Evolutionary conservation across 164 flowering plant species (phyloP).

Genomic region (Magnolia kwangsiensis): DNA sequence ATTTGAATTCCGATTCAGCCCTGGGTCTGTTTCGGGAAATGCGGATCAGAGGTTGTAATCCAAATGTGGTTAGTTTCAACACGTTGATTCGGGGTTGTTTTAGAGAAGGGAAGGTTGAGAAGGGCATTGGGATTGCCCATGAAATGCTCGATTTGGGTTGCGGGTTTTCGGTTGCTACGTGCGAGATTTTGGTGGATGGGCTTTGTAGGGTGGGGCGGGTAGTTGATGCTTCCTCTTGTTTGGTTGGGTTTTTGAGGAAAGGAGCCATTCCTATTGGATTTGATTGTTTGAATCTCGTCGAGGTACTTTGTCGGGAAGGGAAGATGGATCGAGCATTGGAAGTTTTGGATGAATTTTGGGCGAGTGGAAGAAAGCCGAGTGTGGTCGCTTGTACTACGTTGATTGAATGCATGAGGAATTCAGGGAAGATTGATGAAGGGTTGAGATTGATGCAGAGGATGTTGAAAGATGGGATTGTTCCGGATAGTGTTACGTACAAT

Average conservation of each 20-base stretch:
- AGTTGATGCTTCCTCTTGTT: conserved; percentile 47
- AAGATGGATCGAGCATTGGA: conserved; percentile 42
- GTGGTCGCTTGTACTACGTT: conserved; percentile 60
- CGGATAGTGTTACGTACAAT: conserved; percentile 73
- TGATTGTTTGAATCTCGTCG: conserved; percentile 56
- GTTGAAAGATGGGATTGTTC: conserved; percentile 52
- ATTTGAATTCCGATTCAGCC: conserved; percentile 45
- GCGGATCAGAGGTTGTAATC: conserved; percentile 60
- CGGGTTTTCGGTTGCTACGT: conserved; percentile 57
- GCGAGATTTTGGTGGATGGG: conserved; percentile 80
- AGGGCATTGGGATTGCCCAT: conserved; percentile 70
- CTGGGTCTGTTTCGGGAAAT: conserved; percentile 76
- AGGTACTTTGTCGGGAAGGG: conserved; percentile 46
- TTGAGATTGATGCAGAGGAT: conserved; percentile 47
- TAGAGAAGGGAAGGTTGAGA: conserved; percentile 53
- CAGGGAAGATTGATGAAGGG: conserved; percentile 41
- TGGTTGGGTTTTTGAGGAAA: conserved; percentile 54
- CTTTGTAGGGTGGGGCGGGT: conserved; percentile 51
- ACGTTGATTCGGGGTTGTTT: conserved; percentile 75
- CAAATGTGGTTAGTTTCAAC: conserved; percentile 87
- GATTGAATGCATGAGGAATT: conserved; percentile 58
- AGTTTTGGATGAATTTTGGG: conserved; percentile 57
- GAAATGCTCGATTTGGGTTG: conserved; percentile 88
- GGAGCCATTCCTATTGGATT: conserved; percentile 54
- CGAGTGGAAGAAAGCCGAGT: conserved; percentile 47